Base-by-base conservation (phyloP, 331 rosid genomes). In the Pyracantha coccinea region DNA sequence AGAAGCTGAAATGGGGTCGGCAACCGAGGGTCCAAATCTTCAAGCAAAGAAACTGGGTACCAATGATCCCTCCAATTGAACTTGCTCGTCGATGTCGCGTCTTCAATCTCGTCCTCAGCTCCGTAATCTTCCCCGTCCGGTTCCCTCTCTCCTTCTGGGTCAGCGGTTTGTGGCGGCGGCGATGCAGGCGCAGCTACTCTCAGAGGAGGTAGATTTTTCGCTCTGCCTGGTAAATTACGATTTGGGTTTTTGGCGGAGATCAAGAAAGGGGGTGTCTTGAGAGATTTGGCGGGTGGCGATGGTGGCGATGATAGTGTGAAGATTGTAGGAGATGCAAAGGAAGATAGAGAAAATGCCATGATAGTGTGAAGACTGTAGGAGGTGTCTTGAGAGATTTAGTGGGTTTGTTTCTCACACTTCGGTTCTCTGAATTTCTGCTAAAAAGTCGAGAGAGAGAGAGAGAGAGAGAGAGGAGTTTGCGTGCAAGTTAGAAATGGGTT, bases 21-120 rank as follows among this genome's bases (percentile, higher is more conserved):
- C 60, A 85, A 74, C 1, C 74, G 24, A 70, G 97, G 86, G 78
- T 92, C 87, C 80, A 94, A 86, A 86, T 94, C 99, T 81, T 94
- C 97, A 15, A 90, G 82, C 68, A 94, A 70, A 17, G 97, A 94
- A 86, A 90, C 92, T 4, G 97, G 99, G 88, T 94, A 92, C 99
- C 99, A 94, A 20, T 94, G 97, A 87, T 89, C 99, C 74, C 93
- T 92, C 99, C 97, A 94, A 12, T 84, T 71, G 77, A 94, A 94
- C 70, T 91, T 88, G 0, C 90, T 78, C 20, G 85, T 75, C 7
- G 93, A 87, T 72, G 78, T 85, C 66, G 83, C 96, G 4, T 85
- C 86, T 1, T 75, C 78, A 3, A 67, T 23, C 20, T 85, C 92
- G 33, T 84, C 89, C 29, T 83, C 89, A 52, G 67, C 61, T 24